A percentile compares a stretch with the other conserved stretches of the same genome.
These are phyloP conservation scores for Rubia yunnanensis DNA, from an alignment of 257 asterid genomes.

Conservation along the genomic window DNA sequence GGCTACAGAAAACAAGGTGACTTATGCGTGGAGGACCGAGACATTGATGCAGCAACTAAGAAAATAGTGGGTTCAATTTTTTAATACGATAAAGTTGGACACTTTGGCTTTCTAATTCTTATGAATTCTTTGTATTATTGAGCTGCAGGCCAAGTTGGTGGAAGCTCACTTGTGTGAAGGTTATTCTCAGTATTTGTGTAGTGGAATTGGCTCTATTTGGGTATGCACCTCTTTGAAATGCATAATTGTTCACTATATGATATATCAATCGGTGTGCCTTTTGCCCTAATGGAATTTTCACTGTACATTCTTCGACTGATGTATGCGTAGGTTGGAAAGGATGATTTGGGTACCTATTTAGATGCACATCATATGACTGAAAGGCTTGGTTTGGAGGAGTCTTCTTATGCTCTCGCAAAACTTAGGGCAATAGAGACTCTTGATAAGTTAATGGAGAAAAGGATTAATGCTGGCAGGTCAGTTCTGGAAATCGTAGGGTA, in stretches of 20 bases:
- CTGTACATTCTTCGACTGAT: not conserved
- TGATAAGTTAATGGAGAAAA: slow-evolving; percentile 45
- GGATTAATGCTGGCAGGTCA: slow-evolving; percentile 46
- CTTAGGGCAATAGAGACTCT: slow-evolving; percentile 45
- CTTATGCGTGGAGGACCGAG: slow-evolving; percentile 67
- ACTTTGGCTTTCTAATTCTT: slow-evolving; percentile 12
- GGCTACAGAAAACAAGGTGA: slow-evolving; percentile 62
- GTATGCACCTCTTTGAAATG: slow-evolving; percentile 31
- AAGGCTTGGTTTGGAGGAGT: slow-evolving; percentile 30
- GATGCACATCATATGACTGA: slow-evolving; percentile 34
- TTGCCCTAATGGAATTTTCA: not conserved
- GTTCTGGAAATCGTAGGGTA: slow-evolving; percentile 10
- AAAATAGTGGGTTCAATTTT: slow-evolving; percentile 37
- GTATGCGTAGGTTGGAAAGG: slow-evolving; percentile 44
- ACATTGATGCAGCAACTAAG: slow-evolving; percentile 47
- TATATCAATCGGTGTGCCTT: not conserved
- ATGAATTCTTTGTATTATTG: slow-evolving; percentile 18
- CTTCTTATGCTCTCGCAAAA: slow-evolving; percentile 43
- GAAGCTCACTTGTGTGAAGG: slow-evolving; percentile 54
- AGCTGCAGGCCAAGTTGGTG: slow-evolving; percentile 62
- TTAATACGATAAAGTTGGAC: not conserved
- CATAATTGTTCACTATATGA: not conserved
- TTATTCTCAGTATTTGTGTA: slow-evolving; percentile 57
- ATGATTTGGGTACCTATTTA: slow-evolving; percentile 42
- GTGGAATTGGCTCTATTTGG: slow-evolving; percentile 66